A percentile compares a stretch with the other conserved stretches of the same genome.
Evolutionary conservation across 805 yeast genomes (phyloP).

Genomic region (Candida silvicultrix): DNA sequence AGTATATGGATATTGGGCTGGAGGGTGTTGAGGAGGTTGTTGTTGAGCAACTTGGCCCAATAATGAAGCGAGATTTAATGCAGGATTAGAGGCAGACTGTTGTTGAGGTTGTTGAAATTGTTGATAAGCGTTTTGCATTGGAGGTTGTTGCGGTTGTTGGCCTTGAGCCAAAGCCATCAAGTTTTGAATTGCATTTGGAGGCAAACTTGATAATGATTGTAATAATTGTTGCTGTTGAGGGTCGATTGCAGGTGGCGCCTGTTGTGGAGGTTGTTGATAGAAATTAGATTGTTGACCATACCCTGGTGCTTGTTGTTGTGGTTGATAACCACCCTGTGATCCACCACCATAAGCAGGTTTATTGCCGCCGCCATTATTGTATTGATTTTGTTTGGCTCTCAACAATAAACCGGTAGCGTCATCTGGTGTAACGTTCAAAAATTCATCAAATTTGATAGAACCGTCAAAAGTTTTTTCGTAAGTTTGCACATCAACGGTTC

Average conservation of each 20-base stretch:
- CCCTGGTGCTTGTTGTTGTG: background rate
- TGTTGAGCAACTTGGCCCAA: constrained; percentile 12
- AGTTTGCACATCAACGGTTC: constrained; percentile 60
- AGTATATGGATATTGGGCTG: constrained; percentile 7
- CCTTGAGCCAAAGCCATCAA: constrained; percentile 5
- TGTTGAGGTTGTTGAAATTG: constrained; percentile 3
- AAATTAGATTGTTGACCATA: background rate
- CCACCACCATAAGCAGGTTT: background rate
- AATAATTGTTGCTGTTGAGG: background rate
- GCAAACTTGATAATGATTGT: constrained; percentile 7
- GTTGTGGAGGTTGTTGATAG: constrained; percentile 5
- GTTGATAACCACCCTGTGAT: background rate
- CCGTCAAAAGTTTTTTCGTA: constrained; percentile 67
- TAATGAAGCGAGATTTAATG: constrained; percentile 5
- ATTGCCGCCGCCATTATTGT: constrained; percentile 2
- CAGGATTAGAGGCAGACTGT: background rate
- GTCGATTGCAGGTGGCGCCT: constrained; percentile 1
- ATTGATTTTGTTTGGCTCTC: constrained; percentile 31
- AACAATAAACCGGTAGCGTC: constrained; percentile 58
- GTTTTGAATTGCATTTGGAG: constrained; percentile 9
- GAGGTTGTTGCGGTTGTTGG: constrained; percentile 6
- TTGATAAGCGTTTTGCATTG: constrained; percentile 4
- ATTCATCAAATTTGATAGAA: constrained; percentile 79
- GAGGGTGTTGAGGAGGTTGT: constrained; percentile 14
- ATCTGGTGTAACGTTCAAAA: constrained; percentile 57